phyloP scores from a whole-genome alignment of 352 stramenopile genomes.

The Globisporangium mamillatum region DNA sequence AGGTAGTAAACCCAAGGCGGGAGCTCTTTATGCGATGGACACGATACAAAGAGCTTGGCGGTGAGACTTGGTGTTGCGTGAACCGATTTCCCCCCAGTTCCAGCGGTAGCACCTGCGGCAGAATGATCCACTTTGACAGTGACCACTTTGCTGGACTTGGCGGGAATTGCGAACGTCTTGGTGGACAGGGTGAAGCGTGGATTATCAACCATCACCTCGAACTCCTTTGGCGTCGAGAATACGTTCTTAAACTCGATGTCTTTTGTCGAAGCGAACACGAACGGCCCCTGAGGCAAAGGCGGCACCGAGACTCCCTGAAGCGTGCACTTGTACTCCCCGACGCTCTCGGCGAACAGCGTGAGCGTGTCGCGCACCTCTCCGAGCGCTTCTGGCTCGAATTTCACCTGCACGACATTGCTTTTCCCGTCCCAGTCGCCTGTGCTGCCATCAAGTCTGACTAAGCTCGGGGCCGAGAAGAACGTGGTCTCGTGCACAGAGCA shows the following conservation, averaged over 20 bases:
- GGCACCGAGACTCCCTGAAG: slow-evolving; percentile 77
- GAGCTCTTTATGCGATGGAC: slow-evolving; percentile 57
- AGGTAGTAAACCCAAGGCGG: slow-evolving; percentile 90
- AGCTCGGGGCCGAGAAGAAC: slow-evolving; percentile 64
- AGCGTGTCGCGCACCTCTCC: slow-evolving; percentile 85
- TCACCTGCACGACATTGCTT: slow-evolving; percentile 53
- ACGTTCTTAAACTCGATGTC: slow-evolving; percentile 91
- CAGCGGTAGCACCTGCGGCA: slow-evolving; percentile 4
- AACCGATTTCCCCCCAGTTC: slow-evolving; percentile 11
- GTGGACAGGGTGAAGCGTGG: slow-evolving; percentile 58
- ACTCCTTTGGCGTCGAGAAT: slow-evolving; percentile 72
- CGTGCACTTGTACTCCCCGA: slow-evolving; percentile 84
- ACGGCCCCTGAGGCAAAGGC: slow-evolving; percentile 81
- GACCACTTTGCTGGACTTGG: slow-evolving; percentile 64
- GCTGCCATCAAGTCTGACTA: slow-evolving; percentile 45
- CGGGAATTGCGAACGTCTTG: slow-evolving; percentile 57
- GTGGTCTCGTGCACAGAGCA: slow-evolving; percentile 55
- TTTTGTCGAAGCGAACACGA: slow-evolving; percentile 52
- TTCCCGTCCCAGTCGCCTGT: slow-evolving; percentile 74
- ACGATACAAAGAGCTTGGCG: slow-evolving; percentile 83
- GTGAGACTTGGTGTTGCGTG: slow-evolving; percentile 25
- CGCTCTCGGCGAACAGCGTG: slow-evolving; percentile 46
- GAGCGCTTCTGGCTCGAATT: slow-evolving; percentile 88
- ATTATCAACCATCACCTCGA: slow-evolving; percentile 80
- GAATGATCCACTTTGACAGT: slow-evolving; percentile 52